A percentile compares a stretch with the other conserved stretches of the same genome.
Evolutionary conservation across 345 rosid species (phyloP).

Genomic region (Populus tremula): DNA sequence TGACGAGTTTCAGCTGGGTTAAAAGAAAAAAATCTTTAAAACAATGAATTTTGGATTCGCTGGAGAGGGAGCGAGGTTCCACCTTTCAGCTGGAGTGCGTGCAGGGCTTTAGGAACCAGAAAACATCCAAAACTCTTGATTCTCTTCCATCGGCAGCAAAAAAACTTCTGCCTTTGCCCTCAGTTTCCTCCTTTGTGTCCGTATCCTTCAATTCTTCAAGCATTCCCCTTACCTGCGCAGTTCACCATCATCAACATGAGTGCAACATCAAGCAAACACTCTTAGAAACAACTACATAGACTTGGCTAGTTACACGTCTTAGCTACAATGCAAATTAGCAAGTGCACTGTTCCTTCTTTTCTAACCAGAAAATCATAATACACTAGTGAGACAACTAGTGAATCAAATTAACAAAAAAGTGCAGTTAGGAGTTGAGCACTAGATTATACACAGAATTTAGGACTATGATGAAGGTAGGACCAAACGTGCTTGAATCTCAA

Average conservation of each 20-base stretch:
- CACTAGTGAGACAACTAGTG: not conserved
- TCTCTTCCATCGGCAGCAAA: slow-evolving; percentile 47
- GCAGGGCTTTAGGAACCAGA: slow-evolving; percentile 98
- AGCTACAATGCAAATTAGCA: no score
- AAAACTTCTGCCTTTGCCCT: slow-evolving; percentile 26
- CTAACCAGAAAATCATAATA: not conserved
- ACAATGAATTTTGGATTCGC: slow-evolving; percentile 15
- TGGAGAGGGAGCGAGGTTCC: not conserved
- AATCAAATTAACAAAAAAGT: no score
- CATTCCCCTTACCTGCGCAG: slow-evolving; percentile 48
- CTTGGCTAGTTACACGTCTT: not conserved
- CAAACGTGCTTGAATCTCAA: not conserved
- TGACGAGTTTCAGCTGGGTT: not conserved
- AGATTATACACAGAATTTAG: no score
- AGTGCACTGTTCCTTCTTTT: not conserved
- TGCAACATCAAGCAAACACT: not conserved
- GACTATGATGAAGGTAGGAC: no score
- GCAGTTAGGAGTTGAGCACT: no score
- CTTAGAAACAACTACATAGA: not conserved
- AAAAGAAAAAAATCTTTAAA: slow-evolving; percentile 14
- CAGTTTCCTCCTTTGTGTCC: slow-evolving; percentile 37
- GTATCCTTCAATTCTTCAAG: slow-evolving; percentile 52
- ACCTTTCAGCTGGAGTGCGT: slow-evolving; percentile 43
- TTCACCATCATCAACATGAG: not conserved
- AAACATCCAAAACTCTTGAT: slow-evolving; percentile 58